Evolutionary conservation across 345 rosid species (phyloP).

Genomic region (Populus tremula): DNA sequence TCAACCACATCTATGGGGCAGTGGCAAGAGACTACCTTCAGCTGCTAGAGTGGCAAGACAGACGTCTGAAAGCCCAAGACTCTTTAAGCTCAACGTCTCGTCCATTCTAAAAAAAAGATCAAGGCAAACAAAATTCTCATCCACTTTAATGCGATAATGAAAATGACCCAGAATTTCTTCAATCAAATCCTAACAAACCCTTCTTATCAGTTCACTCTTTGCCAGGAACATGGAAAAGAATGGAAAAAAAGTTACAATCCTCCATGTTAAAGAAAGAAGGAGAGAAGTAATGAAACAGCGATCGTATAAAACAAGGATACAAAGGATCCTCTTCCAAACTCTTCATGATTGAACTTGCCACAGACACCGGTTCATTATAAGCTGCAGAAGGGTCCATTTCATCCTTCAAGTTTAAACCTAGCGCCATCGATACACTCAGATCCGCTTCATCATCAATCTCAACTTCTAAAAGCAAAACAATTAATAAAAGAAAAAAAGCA

Average conservation of each 20-base stretch:
- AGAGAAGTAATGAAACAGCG: background rate
- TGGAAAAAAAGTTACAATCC: no score
- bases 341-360: constrained; percentile 30
- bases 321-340: constrained; percentile 59
- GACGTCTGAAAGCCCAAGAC: constrained; percentile 72
- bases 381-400: constrained; percentile 28
- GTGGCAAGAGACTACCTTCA: constrained; percentile 15
- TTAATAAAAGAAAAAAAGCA: background rate
- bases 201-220: background rate
- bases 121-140: constrained; percentile 23
- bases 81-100: constrained; percentile 64
- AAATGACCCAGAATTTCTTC: no score
- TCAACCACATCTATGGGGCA: background rate
- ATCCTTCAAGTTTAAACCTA: constrained; percentile 24
- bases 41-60: constrained; percentile 81
- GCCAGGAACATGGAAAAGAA: background rate
- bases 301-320: constrained; percentile 52
- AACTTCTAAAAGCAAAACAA: constrained; percentile 21
- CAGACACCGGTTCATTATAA: background rate
- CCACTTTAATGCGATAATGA: background rate
- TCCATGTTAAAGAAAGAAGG: background rate
- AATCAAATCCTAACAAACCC: no score
- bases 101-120: constrained; percentile 44
- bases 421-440: constrained; percentile 10
- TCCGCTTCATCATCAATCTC: constrained; percentile 42